Evolutionary conservation across 2,329 filamentous ascomycete genomes (phyloP).

Genomic region (Aspergillus pseudonomiae): DNA sequence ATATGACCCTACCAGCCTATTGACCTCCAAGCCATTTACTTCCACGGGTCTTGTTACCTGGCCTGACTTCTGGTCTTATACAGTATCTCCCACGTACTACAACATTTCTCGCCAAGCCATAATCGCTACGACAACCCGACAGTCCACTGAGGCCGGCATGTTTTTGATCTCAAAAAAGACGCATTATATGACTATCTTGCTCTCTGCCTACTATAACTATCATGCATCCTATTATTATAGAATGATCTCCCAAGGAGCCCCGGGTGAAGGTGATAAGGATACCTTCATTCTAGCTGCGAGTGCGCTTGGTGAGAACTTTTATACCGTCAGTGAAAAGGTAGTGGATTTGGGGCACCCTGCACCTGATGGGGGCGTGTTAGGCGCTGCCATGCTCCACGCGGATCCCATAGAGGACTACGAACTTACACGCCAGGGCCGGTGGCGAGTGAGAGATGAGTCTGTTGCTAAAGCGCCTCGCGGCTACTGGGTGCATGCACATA

Average conservation of each 20-base stretch:
- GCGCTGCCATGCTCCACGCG: not conserved
- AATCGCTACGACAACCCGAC: not conserved
- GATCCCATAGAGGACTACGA: not conserved
- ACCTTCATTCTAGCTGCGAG: not conserved
- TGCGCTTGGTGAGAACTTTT: not conserved
- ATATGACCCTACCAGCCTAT: not conserved
- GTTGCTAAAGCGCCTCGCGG: not conserved
- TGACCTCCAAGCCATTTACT: not conserved
- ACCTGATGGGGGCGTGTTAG: not conserved
- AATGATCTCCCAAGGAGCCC: not conserved
- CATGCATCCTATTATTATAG: not conserved
- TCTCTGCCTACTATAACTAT: not conserved
- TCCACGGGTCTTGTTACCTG: not conserved
- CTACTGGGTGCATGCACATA: not conserved
- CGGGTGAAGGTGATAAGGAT: not conserved
- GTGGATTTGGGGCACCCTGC: not conserved
- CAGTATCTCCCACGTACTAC: not conserved
- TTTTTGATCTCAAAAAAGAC: not conserved
- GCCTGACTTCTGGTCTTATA: not conserved
- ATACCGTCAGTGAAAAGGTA: not conserved
- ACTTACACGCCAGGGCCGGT: not conserved
- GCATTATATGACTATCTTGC: not conserved
- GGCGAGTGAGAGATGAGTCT: not conserved
- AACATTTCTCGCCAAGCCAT: not conserved
- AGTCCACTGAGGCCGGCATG: not conserved